Percentiles rank a stretch among this genome's conserved stretches.
These are phyloP conservation scores for Myriosclerotinia duriaeana DNA, from an alignment of 2,329 filamentous ascomycete species.

Conservation along the genomic window DNA sequence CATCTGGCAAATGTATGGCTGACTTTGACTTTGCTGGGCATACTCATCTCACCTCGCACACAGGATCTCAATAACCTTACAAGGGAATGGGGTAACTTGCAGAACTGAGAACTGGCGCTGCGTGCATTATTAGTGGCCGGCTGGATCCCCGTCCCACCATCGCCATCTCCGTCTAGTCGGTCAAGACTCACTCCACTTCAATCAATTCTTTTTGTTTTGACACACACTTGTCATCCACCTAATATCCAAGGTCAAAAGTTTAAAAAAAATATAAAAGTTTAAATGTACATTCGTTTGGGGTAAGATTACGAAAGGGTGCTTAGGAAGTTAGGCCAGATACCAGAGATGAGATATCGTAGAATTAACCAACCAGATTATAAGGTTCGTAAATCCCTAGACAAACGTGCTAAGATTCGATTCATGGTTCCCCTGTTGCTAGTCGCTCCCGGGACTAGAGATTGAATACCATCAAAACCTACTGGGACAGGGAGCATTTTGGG, in stretches of 20 bases:
- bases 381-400: slow-evolving; percentile 5
- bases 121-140: slow-evolving; percentile 19
- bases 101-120: slow-evolving; percentile 13
- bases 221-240: neutral
- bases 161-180: slow-evolving; percentile 24
- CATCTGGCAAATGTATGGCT: slow-evolving; percentile 25
- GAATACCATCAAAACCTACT: slow-evolving; percentile 2
- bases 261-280: too few species aligned
- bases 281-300: slow-evolving; percentile 3
- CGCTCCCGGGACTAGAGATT: slow-evolving; percentile 22
- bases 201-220: neutral
- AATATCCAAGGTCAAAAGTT: slow-evolving; percentile 1
- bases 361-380: slow-evolving; percentile 8
- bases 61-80: slow-evolving; percentile 13
- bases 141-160: slow-evolving; percentile 16
- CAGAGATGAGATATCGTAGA: slow-evolving; percentile 20
- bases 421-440: slow-evolving; percentile 4
- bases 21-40: slow-evolving; percentile 11
- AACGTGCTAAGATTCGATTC: slow-evolving; percentile 6
- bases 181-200: slow-evolving; percentile 20
- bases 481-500: neutral
- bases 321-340: neutral
- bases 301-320: slow-evolving; percentile 18
- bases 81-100: slow-evolving; percentile 10
- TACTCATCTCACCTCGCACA: slow-evolving; percentile 12